Evolutionary conservation across 208 protist species (phyloP).

Genomic region (Trypanosoma lewisi): DNA sequence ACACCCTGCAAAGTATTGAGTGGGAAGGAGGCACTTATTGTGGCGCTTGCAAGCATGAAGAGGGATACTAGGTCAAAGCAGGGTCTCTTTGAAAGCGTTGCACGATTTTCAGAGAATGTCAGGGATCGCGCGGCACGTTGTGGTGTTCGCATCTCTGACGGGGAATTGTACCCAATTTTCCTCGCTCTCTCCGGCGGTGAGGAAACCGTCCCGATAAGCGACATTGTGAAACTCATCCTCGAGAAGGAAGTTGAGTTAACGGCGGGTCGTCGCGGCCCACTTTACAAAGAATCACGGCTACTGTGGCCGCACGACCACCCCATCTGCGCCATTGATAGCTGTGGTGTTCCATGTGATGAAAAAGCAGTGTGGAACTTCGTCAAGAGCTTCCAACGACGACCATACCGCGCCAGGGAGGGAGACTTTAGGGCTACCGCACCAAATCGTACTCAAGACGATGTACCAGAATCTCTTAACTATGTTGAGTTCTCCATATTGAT

Average conservation of each 20-base stretch:
- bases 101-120: slow-evolving; percentile 24
- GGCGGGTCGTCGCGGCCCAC: not conserved
- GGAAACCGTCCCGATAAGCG: slow-evolving; percentile 32
- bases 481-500: slow-evolving; percentile 87
- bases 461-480: slow-evolving; percentile 59
- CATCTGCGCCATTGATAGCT: slow-evolving; percentile 68
- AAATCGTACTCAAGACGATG: slow-evolving; percentile 2
- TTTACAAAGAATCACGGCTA: slow-evolving; percentile 22
- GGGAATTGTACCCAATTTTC: slow-evolving; percentile 45
- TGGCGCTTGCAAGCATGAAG: not conserved
- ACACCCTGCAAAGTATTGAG: not conserved
- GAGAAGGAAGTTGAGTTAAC: slow-evolving; percentile 36
- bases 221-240: slow-evolving; percentile 42
- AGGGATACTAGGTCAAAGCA: not conserved
- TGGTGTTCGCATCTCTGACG: slow-evolving; percentile 30
- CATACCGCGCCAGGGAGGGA: slow-evolving; percentile 23
- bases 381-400: slow-evolving; percentile 43
- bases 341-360: slow-evolving; percentile 65
- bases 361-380: slow-evolving; percentile 51
- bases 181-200: slow-evolving; percentile 32
- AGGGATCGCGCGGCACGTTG: slow-evolving; percentile 22
- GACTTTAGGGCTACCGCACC: slow-evolving; percentile 18
- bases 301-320: slow-evolving; percentile 56
- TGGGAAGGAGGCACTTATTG: not conserved
- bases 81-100: slow-evolving; percentile 2